phyloP scores from a whole-genome alignment of 345 rosid genomes.

The Ceriops zippeliana region DNA sequence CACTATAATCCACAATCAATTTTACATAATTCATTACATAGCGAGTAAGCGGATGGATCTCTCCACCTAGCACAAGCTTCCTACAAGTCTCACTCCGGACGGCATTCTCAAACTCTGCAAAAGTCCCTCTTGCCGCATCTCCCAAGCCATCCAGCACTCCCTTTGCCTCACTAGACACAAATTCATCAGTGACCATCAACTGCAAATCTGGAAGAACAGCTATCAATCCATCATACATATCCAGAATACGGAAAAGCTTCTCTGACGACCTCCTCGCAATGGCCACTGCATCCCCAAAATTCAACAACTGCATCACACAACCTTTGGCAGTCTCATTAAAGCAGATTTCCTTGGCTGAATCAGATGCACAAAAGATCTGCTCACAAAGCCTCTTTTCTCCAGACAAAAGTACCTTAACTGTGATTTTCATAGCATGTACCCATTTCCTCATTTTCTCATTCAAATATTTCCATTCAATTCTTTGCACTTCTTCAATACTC shows the following conservation, averaged over 20 bases:
- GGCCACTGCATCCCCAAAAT: slow-evolving; percentile 87
- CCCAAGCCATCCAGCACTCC: slow-evolving; percentile 65
- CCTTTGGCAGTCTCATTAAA: slow-evolving; percentile 84
- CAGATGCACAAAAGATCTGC: slow-evolving; percentile 57
- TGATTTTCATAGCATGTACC: slow-evolving; percentile 80
- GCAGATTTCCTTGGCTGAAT: slow-evolving; percentile 61
- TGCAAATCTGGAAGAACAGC: slow-evolving; percentile 54
- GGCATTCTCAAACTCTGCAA: slow-evolving; percentile 83
- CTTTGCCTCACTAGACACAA: slow-evolving; percentile 54
- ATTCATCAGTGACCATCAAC: slow-evolving; percentile 57
- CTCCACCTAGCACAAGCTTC: slow-evolving; percentile 79
- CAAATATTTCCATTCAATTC: slow-evolving; percentile 79
- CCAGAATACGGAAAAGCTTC: slow-evolving; percentile 90
- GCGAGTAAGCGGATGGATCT: slow-evolving; percentile 91
- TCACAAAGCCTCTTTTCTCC: slow-evolving; percentile 85
- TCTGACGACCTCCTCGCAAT: slow-evolving; percentile 80
- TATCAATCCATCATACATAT: slow-evolving; percentile 81
- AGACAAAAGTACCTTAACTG: slow-evolving; percentile 60
- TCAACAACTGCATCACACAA: slow-evolving; percentile 81
- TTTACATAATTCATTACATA: slow-evolving; percentile 95
- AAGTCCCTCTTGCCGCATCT: slow-evolving; percentile 79
- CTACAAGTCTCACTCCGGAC: slow-evolving; percentile 67
- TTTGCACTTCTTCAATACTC: slow-evolving; percentile 94
- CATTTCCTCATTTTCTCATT: slow-evolving; percentile 99
- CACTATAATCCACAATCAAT: slow-evolving; percentile 77